Evolutionary conservation across 2,329 filamentous ascomycete species (phyloP).

Genomic region (Hawksworthiomyces lignivorus): DNA sequence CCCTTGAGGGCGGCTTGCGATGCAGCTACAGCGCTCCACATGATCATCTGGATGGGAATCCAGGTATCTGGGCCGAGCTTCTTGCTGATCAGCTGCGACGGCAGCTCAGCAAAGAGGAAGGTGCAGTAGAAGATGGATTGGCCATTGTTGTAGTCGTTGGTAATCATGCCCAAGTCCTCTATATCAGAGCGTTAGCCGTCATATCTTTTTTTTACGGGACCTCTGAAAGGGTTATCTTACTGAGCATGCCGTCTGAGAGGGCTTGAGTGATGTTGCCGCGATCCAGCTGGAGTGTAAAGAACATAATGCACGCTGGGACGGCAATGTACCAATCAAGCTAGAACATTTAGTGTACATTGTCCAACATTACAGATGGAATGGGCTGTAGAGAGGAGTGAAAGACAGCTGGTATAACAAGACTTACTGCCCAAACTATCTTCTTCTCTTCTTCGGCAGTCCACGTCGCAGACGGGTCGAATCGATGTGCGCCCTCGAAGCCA

Average conservation of each 20-base stretch:
- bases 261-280: slow-evolving; percentile 28
- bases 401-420: no score
- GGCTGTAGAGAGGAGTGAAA: no score
- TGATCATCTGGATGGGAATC: slow-evolving; percentile 25
- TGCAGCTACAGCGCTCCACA: slow-evolving; percentile 23
- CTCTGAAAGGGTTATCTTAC: no score
- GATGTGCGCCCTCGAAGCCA: slow-evolving; percentile 49
- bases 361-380: no score
- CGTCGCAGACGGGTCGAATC: slow-evolving; percentile 48
- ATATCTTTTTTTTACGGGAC: no score
- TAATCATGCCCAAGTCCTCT: slow-evolving; percentile 24
- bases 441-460: slow-evolving; percentile 52
- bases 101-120: slow-evolving; percentile 50
- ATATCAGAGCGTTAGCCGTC: no score
- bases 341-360: no score
- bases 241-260: slow-evolving; percentile 25
- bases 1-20: slow-evolving; percentile 22
- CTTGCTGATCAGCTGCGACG: slow-evolving; percentile 53
- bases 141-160: slow-evolving; percentile 42
- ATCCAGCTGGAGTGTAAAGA: slow-evolving; percentile 28
- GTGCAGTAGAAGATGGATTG: slow-evolving; percentile 45
- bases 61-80: slow-evolving; percentile 28
- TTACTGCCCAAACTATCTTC: slow-evolving; percentile 40
- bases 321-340: no score
- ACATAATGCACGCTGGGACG: slow-evolving; percentile 27